phyloP scores from a whole-genome alignment of 306 rosid genomes.

The Hippophae rhamnoides region DNA sequence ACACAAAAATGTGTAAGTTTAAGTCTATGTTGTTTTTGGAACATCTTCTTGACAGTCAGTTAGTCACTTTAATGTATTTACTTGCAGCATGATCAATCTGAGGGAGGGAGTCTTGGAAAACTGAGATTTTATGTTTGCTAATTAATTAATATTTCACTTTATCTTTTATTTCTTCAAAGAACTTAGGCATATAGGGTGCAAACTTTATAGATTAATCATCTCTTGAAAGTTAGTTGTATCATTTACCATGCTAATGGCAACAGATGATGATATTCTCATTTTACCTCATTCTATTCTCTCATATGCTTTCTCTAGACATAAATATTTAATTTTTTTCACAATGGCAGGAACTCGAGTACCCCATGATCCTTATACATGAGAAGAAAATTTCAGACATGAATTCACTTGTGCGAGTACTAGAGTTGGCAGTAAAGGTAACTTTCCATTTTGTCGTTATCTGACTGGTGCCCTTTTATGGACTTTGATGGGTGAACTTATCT shows the following conservation, averaged over 20 bases:
- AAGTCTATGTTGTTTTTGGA: constrained; percentile 11
- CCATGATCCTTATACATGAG: constrained; percentile 77
- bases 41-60: neutral
- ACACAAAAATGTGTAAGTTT: constrained; percentile 85
- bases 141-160: neutral
- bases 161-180: neutral
- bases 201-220: neutral
- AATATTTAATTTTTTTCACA: constrained; percentile 12
- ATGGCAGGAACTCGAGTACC: constrained; percentile 79
- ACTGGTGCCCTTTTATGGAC: constrained; percentile 15
- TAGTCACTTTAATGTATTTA: neutral
- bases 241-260: no score
- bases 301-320: constrained; percentile 9
- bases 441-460: constrained; percentile 12
- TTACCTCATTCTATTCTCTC: neutral
- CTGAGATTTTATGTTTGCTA: neutral
- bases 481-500: constrained; percentile 17
- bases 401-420: constrained; percentile 62
- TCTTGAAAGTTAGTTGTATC: no score
- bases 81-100: constrained; percentile 1
- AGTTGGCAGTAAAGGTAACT: constrained; percentile 60
- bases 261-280: neutral
- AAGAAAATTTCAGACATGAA: constrained; percentile 79
- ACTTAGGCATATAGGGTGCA: neutral
- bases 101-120: constrained; percentile 1